Evolutionary conservation across 2,329 filamentous ascomycete genomes (phyloP), one percentile per base, ranked within the genome.

Genomic region (Penicillium digitatum): DNA sequence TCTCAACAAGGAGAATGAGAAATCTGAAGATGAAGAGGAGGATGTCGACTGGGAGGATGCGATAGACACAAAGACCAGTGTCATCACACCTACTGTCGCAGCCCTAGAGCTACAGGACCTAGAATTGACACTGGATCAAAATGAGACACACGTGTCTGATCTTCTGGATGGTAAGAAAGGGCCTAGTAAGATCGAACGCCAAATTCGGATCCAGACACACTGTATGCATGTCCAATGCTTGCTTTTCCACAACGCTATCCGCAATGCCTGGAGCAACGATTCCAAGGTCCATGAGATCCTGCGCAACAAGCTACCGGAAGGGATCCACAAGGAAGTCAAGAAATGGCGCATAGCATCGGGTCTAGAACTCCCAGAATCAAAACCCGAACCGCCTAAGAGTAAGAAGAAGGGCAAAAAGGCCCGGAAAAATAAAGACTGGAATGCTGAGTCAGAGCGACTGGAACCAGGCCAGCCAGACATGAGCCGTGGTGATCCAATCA

Each of bases 221-320:
- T 89, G 89, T 63, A 81, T 96, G 62, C 94, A 99, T 72, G 91
- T 97, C 2, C 86, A 95, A 69, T 83, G 86, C 49, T 77, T 99
- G 16, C 81, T 99, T 56, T 96, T 88, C 81, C 92, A 97, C 70
- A 97, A 97, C 68, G 83, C 89, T 0, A 74, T 94, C 14, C 84
- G 89, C 39, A 96, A 97, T 69, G 79, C 84, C 0, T 97, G 93
- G 87, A 75, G 91, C 20, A 89, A 89, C 62, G 89, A 97, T 64
- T 72, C 81, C 3, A 83, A 88, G 58, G 79, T 95, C 0, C 89
- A 94, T 58, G 84, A 85, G 11, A 87, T 86, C 16, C 79, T 96
- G 68, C 79, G 94, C 4, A 84, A 85, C n/a, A 86, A 90, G 54
- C 66, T 96, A 7, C 81, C 88, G 0, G 78, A 83, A 0, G 81